Conservation (phyloP, 176 grass and related monocot genomes). For the Triticum urartu region DNA sequence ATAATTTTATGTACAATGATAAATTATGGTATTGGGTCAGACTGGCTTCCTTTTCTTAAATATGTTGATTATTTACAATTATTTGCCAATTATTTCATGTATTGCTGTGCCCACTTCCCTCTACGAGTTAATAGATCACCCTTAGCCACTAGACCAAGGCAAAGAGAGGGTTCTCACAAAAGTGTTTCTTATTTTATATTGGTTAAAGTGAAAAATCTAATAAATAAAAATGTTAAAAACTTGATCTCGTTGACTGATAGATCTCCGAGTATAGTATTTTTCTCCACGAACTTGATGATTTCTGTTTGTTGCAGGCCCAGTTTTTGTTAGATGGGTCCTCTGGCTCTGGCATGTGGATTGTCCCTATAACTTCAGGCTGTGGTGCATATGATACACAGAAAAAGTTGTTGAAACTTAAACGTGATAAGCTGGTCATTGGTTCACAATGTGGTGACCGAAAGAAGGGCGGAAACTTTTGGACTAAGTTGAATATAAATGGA, state of each 20-base stretch:
- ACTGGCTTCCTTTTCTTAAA: background rate
- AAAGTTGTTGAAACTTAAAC: conserved; percentile 65
- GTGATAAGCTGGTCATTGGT: conserved; percentile 48
- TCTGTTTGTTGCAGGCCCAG: conserved; percentile 58
- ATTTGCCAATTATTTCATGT: conserved; percentile 10
- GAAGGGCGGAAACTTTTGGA: conserved; percentile 55
- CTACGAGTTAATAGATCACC: background rate
- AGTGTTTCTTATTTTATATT: background rate
- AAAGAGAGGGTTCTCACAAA: background rate
- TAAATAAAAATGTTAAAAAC: background rate
- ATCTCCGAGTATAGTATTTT: conserved; percentile 1
- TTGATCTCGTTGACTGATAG: background rate
- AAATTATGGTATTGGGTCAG: background rate
- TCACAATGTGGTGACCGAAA: conserved; percentile 31
- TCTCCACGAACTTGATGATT: conserved; percentile 2
- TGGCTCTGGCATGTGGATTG: conserved; percentile 68
- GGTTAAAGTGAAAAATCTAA: background rate
- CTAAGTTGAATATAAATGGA: conserved; percentile 80
- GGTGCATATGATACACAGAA: conserved; percentile 57
- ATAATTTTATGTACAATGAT: background rate
- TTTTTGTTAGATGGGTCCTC: conserved; percentile 78
- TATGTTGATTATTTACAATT: background rate
- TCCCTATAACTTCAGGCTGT: conserved; percentile 61
- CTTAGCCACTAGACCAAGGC: conserved; percentile 9
- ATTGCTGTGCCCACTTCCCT: background rate